Percentiles rank a stretch among this genome's conserved stretches.
phyloP scores from a whole-genome alignment of 257 asterid genomes.

The Ligustrum vulgare region DNA sequence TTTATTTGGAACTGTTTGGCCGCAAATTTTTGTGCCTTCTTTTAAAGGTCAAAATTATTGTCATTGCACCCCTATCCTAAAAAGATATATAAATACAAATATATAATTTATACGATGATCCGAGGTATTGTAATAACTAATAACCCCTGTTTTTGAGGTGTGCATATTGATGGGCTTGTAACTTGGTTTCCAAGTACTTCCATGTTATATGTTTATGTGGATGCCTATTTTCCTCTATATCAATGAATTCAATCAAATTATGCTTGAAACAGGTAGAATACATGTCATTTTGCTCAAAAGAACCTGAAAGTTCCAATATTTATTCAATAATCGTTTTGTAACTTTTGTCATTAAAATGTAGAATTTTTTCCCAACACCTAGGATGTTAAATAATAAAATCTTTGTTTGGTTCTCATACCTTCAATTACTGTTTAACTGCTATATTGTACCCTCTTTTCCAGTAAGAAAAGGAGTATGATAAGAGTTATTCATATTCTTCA shows the following conservation, averaged over 20 bases:
- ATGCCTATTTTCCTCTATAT: not conserved
- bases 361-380: not conserved
- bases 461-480: not conserved
- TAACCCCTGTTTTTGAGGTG: not conserved
- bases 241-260: not conserved
- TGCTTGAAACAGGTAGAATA: not conserved
- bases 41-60: not conserved
- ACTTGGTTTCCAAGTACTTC: not conserved
- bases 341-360: not conserved
- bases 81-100: not conserved
- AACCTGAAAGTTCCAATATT: not conserved
- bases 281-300: not conserved
- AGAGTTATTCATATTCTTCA: not conserved
- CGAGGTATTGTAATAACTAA: not conserved
- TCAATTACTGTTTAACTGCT: not conserved
- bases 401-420: not conserved
- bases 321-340: not conserved
- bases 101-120: not conserved
- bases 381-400: not conserved
- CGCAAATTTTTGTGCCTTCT: not conserved
- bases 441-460: not conserved
- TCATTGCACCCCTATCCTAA: not conserved
- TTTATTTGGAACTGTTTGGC: not conserved
- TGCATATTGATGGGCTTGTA: not conserved
- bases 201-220: not conserved